Evolutionary conservation across 805 yeast species (phyloP).

Genomic region (Ogataea paraovalis): DNA sequence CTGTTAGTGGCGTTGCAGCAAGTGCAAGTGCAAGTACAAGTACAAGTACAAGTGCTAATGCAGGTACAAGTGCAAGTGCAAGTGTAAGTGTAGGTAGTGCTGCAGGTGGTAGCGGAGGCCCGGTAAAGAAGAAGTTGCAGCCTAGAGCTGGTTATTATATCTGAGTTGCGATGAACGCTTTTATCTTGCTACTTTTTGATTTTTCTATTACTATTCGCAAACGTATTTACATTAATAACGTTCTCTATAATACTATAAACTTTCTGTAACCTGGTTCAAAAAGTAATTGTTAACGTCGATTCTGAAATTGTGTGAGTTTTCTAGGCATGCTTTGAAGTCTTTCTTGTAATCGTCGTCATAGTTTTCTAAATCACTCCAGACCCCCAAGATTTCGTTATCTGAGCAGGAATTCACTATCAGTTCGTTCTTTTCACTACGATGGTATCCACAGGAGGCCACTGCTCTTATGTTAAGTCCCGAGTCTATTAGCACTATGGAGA

Average conservation of each 20-base stretch:
- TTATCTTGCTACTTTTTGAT: neutral
- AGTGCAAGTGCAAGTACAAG: no score
- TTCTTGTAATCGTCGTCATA: slow-evolving; percentile 30
- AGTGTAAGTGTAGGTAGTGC: neutral
- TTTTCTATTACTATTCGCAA: neutral
- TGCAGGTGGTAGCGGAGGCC: neutral
- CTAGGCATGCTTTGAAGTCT: slow-evolving; percentile 29
- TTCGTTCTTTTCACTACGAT: slow-evolving; percentile 13
- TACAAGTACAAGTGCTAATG: no score
- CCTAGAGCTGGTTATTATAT: slow-evolving; percentile 6
- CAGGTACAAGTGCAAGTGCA: no score
- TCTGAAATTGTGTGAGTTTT: slow-evolving; percentile 43
- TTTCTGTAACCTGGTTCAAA: slow-evolving; percentile 9
- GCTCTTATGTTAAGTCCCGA: slow-evolving; percentile 80
- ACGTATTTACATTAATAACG: no score
- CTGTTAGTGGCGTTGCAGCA: neutral
- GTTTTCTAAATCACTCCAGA: slow-evolving; percentile 45
- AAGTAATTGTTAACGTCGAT: slow-evolving; percentile 43
- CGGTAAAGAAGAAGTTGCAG: slow-evolving; percentile 8
- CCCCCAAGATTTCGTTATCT: slow-evolving; percentile 56
- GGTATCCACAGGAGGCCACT: slow-evolving; percentile 60
- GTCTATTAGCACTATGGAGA: slow-evolving; percentile 75
- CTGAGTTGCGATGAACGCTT: neutral
- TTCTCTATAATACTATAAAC: neutral
- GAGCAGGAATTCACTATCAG: slow-evolving; percentile 38